A percentile compares a stretch with the other conserved stretches of the same genome.
These are phyloP conservation scores for Gossypium lobatum DNA, from an alignment of 441 rosid species.

Conservation along the genomic window DNA sequence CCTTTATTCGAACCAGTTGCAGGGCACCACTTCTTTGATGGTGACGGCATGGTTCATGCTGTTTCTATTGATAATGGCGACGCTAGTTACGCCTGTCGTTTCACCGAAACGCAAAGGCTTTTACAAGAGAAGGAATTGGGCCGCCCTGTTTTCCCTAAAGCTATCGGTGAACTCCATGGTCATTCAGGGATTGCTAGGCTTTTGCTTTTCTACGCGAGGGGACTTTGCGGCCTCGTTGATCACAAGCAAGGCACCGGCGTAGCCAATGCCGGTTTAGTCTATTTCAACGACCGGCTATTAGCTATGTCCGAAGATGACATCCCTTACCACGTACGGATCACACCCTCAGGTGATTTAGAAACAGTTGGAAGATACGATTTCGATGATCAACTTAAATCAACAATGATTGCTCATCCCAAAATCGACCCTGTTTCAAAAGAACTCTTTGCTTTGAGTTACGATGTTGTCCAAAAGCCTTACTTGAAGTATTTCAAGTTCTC, in stretches of 20 bases:
- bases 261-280: conserved; percentile 73
- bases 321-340: conserved; percentile 54
- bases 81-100: conserved; percentile 73
- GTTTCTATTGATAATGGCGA: conserved; percentile 41
- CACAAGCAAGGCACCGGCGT: conserved; percentile 63
- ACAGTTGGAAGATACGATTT: conserved; percentile 56
- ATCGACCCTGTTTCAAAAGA: conserved; percentile 58
- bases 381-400: conserved; percentile 38
- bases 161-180: conserved; percentile 78
- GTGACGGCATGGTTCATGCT: conserved; percentile 84
- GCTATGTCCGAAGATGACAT: conserved; percentile 84
- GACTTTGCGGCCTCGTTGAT: conserved; percentile 47
- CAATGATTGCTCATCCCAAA: conserved; percentile 88
- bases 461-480: conserved; percentile 52
- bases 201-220: conserved; percentile 50
- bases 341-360: conserved; percentile 47
- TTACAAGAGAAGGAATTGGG: conserved; percentile 48
- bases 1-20: conserved; percentile 60
- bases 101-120: conserved; percentile 59
- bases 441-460: conserved; percentile 61
- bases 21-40: conserved; percentile 78
- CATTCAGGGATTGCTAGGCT: conserved; percentile 69
- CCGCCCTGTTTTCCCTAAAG: conserved; percentile 68
- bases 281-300: conserved; percentile 56
- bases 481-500: conserved; percentile 54